A percentile compares a stretch with the other conserved stretches of the same genome.
phyloP scores from a whole-genome alignment of 495 filamentous ascomycete genomes.

The Neurospora africana region DNA sequence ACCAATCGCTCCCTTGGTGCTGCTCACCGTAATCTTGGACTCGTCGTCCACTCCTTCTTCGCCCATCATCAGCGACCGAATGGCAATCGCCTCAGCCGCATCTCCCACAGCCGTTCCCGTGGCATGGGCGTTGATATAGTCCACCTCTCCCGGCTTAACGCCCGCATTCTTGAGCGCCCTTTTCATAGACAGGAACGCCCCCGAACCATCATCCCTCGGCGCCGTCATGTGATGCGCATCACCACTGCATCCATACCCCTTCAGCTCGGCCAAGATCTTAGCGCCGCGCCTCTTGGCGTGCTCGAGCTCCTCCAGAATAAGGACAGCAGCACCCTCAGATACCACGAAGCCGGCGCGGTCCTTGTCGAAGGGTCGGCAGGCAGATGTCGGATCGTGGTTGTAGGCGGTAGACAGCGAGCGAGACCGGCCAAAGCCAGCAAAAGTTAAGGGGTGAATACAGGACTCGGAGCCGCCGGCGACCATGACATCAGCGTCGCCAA shows the following conservation, averaged over 20 bases:
- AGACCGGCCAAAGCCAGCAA: conserved; percentile 83
- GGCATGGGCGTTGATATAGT: conserved; percentile 94
- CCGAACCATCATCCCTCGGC: conserved; percentile 68
- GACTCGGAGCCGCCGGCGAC: conserved; percentile 88
- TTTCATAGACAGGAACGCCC: conserved; percentile 77
- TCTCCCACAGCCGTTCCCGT: conserved; percentile 82
- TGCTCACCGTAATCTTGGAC: conserved; percentile 67
- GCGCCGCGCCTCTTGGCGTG: conserved; percentile 75
- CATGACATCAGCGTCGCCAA: conserved; percentile 89
- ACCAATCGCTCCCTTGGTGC: conserved; percentile 87
- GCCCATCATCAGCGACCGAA: conserved; percentile 66
- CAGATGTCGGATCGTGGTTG: conserved; percentile 60
- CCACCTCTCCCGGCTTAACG: conserved; percentile 57
- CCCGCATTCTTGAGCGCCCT: conserved; percentile 65
- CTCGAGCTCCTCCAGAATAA: conserved; percentile 82
- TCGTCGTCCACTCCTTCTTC: conserved; percentile 53
- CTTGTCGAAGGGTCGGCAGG: conserved; percentile 84
- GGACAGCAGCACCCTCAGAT: conserved; percentile 78
- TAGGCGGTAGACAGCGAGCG: conserved; percentile 71
- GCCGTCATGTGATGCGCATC: conserved; percentile 93
- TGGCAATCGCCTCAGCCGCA: conserved; percentile 76
- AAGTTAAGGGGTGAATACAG: conserved; percentile 88
- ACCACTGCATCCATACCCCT: conserved; percentile 75
- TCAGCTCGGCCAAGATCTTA: conserved; percentile 77
- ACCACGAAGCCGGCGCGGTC: conserved; percentile 81